Conservation (phyloP, 345 rosid species). For the Gossypium longicalyx region DNA sequence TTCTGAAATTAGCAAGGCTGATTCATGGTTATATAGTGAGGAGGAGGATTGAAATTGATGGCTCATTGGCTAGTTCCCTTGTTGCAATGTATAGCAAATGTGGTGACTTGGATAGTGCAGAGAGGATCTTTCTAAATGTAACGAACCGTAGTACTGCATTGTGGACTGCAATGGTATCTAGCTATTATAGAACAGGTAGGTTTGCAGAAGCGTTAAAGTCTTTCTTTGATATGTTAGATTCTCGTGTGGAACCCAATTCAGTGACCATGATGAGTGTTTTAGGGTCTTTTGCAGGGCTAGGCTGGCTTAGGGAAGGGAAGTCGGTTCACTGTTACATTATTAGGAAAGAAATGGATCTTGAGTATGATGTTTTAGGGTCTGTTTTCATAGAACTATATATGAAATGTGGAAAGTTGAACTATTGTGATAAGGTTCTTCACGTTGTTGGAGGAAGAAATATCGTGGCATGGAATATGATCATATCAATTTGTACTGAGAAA, state of each 20-base stretch:
- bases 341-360: constrained; percentile 36
- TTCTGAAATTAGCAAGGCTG: constrained; percentile 38
- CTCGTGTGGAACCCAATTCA: constrained; percentile 43
- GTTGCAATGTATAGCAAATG: constrained; percentile 67
- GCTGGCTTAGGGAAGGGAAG: constrained; percentile 58
- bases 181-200: constrained; percentile 51
- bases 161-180: constrained; percentile 76
- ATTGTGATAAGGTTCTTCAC: constrained; percentile 44
- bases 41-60: constrained; percentile 33
- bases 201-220: constrained; percentile 43
- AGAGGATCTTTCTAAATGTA: constrained; percentile 37
- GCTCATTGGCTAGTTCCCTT: constrained; percentile 45
- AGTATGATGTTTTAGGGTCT: constrained; percentile 51
- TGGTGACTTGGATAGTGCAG: constrained; percentile 59
- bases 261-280: constrained; percentile 59
- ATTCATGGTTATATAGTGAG: constrained; percentile 44
- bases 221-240: constrained; percentile 50
- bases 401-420: constrained; percentile 40
- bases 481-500: constrained; percentile 48
- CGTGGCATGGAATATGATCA: constrained; percentile 66
- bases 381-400: constrained; percentile 62
- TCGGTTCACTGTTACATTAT: constrained; percentile 63
- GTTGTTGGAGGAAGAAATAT: constrained; percentile 42
- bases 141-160: constrained; percentile 32
- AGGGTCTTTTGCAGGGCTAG: constrained; percentile 57